These are phyloP conservation scores for Seminavis robusta DNA, from an alignment of 108 stramenopile species.

Conservation along the genomic window DNA sequence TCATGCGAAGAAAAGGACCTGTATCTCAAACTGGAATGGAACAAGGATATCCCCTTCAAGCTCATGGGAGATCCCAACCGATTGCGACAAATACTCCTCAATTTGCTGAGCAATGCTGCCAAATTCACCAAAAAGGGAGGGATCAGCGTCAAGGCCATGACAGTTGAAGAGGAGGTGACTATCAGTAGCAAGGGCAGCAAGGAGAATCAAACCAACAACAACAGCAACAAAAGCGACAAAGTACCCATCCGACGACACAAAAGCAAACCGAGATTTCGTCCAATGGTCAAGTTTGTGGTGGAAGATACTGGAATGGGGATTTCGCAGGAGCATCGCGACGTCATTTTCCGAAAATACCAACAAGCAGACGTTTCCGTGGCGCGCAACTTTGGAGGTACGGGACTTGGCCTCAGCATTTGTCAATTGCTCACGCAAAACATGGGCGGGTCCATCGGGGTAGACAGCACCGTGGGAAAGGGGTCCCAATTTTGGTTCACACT, in stretches of 20 bases:
- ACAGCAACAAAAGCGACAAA: background rate
- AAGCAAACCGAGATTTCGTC: constrained; percentile 8
- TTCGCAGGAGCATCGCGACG: constrained; percentile 10
- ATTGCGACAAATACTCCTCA: constrained; percentile 51
- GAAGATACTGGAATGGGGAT: constrained; percentile 60
- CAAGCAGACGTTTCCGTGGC: constrained; percentile 40
- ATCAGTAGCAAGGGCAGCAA: constrained; percentile 18
- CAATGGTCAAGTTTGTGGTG: constrained; percentile 33
- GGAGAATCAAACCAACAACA: constrained; percentile 5
- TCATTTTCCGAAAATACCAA: constrained; percentile 44
- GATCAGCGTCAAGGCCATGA: constrained; percentile 6
- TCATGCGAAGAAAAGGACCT: background rate
- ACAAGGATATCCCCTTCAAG: background rate
- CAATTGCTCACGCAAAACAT: constrained; percentile 32
- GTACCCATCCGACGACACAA: background rate
- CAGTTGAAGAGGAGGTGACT: too few relatives aligned
- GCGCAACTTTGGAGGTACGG: constrained; percentile 50
- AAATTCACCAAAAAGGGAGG: constrained; percentile 50
- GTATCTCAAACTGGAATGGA: background rate
- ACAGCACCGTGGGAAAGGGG: constrained; percentile 24
- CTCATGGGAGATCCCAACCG: constrained; percentile 55
- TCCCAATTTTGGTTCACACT: constrained; percentile 36
- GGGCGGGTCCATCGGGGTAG: constrained; percentile 44
- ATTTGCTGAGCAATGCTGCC: constrained; percentile 54
- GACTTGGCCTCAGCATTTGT: constrained; percentile 51